Conservation (phyloP, 176 grass and related monocot species). For the Bromus sterilis region DNA sequence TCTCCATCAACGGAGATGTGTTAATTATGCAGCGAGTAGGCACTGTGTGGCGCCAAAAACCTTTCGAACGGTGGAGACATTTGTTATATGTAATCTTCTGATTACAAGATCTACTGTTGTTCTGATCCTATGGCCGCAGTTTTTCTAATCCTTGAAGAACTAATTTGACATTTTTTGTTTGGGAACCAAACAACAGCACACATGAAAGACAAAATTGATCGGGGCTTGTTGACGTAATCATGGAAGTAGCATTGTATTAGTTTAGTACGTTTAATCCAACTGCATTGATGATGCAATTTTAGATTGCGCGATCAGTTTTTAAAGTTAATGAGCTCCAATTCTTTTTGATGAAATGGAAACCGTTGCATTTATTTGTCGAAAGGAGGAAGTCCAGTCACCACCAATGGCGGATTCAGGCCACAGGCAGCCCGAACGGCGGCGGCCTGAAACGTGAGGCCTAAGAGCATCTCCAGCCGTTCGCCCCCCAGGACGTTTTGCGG, state of each 20-base stretch:
- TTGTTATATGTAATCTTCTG: neutral
- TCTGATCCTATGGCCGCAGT: neutral
- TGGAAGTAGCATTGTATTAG: neutral
- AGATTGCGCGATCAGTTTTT: neutral
- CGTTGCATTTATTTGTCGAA: no score
- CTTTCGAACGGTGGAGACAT: neutral
- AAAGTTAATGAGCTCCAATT: neutral
- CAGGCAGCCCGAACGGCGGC: no score
- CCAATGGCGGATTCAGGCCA: no score
- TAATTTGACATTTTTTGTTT: constrained; percentile 9
- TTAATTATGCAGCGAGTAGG: neutral
- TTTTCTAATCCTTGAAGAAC: neutral
- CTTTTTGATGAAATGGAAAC: neutral
- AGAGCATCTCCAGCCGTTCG: no score
- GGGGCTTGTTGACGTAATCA: neutral
- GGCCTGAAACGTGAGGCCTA: no score
- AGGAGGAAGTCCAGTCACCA: no score
- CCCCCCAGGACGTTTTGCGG: no score
- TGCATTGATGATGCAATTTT: neutral
- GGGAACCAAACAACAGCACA: neutral
- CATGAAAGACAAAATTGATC: constrained; percentile 8
- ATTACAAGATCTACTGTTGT: neutral
- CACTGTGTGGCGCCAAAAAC: neutral
- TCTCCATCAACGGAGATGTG: neutral
- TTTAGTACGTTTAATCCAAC: neutral